Percentiles rank a stretch among this genome's conserved stretches.
These are phyloP conservation scores for Canavalia ensiformis DNA, from an alignment of 306 rosid genomes.

Conservation along the genomic window DNA sequence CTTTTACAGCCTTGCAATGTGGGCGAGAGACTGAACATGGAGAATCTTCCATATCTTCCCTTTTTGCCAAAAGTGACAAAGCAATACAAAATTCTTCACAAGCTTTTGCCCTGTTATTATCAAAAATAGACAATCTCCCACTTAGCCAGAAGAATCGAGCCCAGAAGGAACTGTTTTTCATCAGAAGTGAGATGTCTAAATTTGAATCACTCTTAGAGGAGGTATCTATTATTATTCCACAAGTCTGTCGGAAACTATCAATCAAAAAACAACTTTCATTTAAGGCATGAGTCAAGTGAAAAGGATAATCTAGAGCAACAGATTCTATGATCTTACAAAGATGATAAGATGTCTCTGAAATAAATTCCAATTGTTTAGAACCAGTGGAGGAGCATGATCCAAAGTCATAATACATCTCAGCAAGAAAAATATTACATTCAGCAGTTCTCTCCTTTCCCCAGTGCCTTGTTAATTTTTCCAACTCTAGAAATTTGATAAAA, in stretches of 20 bases:
- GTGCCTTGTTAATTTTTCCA: conserved; percentile 89
- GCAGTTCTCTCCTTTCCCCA: conserved; percentile 94
- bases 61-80: conserved; percentile 72
- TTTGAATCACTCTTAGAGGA: conserved; percentile 47
- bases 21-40: conserved; percentile 59
- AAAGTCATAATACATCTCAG: conserved; percentile 85
- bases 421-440: conserved; percentile 84
- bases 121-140: conserved; percentile 83
- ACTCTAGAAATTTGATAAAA: conserved; percentile 80
- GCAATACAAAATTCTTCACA: conserved; percentile 75
- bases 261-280: conserved; percentile 52
- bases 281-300: conserved; percentile 55
- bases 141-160: conserved; percentile 91
- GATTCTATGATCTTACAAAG: conserved; percentile 92
- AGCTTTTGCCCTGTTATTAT: conserved; percentile 84
- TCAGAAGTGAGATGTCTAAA: conserved; percentile 54
- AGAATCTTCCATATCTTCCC: conserved; percentile 57
- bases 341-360: conserved; percentile 90
- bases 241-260: conserved; percentile 54
- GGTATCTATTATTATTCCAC: conserved; percentile 50
- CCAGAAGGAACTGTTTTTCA: conserved; percentile 75
- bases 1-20: conserved; percentile 82
- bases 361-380: conserved; percentile 70
- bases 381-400: conserved; percentile 71
- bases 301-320: conserved; percentile 80